Evolutionary conservation across 345 rosid genomes (phyloP).

Genomic region (Cochlearia excelsa): DNA sequence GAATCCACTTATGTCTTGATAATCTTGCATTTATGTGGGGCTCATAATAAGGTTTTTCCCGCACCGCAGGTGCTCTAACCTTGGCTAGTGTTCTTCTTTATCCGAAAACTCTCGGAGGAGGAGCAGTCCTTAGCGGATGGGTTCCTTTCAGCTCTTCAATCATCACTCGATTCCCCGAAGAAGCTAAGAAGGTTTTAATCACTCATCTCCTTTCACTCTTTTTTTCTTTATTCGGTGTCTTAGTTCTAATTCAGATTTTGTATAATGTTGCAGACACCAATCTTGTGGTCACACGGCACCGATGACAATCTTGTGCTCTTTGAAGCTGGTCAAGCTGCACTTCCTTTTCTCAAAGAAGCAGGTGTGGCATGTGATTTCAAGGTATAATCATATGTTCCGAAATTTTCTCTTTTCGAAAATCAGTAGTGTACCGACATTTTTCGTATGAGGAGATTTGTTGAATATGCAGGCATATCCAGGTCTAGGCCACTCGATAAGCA

Average conservation of each 20-base stretch:
- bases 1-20: background rate
- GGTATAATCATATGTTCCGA: slow-evolving; percentile 36
- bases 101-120: slow-evolving; percentile 79
- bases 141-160: slow-evolving; percentile 3
- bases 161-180: slow-evolving; percentile 32
- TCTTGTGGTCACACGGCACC: slow-evolving; percentile 75
- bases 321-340: slow-evolving; percentile 82
- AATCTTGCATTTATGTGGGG: no score
- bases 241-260: no score
- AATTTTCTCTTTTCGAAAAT: no score
- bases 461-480: slow-evolving; percentile 28
- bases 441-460: background rate
- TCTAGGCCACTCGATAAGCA: slow-evolving; percentile 62
- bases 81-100: slow-evolving; percentile 74
- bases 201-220: no score
- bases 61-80: slow-evolving; percentile 66
- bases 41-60: background rate
- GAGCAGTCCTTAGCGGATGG: slow-evolving; percentile 65
- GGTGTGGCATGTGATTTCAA: slow-evolving; percentile 73
- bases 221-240: no score
- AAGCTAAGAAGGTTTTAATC: slow-evolving; percentile 21
- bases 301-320: slow-evolving; percentile 64
- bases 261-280: slow-evolving; percentile 54
- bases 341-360: slow-evolving; percentile 67
- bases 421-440: no score